A percentile compares a stretch with the other conserved stretches of the same genome.
Evolutionary conservation across 2,329 filamentous ascomycete genomes (phyloP).

Genomic region (Penicillium sp.): DNA sequence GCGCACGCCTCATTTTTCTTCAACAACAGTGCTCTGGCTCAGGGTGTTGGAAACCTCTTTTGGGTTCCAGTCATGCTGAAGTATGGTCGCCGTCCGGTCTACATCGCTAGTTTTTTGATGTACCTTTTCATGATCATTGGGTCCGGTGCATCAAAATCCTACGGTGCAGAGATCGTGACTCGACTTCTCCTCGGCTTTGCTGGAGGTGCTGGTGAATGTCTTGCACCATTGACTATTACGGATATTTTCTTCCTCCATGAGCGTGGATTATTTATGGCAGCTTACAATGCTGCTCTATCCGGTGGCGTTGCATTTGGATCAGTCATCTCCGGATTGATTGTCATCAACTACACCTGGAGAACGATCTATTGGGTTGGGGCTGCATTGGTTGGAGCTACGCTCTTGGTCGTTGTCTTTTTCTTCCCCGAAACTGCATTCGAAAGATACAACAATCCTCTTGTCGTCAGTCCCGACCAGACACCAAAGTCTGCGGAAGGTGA

Average conservation of each 20-base stretch:
- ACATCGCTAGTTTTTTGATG: conserved; percentile 26
- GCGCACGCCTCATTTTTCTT: conserved; percentile 59
- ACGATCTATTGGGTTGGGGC: conserved; percentile 42
- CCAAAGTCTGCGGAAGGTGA: not conserved
- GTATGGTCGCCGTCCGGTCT: conserved; percentile 42
- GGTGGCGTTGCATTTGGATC: conserved; percentile 36
- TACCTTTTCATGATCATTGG: conserved; percentile 44
- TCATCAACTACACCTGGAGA: conserved; percentile 41
- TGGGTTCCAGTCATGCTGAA: conserved; percentile 48
- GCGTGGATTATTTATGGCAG: conserved; percentile 1
- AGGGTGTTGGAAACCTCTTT: conserved; percentile 51
- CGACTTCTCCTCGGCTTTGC: conserved; percentile 51
- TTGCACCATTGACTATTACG: conserved; percentile 57
- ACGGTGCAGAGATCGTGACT: conserved; percentile 34
- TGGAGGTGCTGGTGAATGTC: conserved; percentile 58
- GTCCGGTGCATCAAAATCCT: conserved; percentile 42
- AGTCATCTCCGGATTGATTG: conserved; percentile 42
- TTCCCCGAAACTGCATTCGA: conserved; percentile 61
- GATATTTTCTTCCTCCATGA: conserved; percentile 39
- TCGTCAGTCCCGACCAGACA: not conserved
- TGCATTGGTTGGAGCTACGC: conserved; percentile 56
- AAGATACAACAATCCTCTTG: conserved; percentile 5
- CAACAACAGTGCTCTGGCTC: conserved; percentile 58
- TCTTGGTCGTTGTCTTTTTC: conserved; percentile 58
- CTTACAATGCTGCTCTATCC: conserved; percentile 32